Evolutionary conservation across 1,139 yeast species (phyloP).

Genomic region (Oligophagozyma castellii): DNA sequence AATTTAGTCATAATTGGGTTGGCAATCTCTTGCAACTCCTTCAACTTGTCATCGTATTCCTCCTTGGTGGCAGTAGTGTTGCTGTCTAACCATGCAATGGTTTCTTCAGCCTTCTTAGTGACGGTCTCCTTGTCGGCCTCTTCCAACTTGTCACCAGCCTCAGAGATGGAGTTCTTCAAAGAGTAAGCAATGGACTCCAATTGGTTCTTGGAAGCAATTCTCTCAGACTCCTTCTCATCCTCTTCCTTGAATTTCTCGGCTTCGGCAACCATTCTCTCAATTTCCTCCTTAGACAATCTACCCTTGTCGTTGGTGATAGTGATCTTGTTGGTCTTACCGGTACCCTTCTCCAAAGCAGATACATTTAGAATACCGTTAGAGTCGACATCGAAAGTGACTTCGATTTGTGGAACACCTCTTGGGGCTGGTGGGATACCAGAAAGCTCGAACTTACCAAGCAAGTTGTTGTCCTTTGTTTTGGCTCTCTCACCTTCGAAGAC

Average conservation of each 20-base stretch:
- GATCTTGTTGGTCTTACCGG: constrained; percentile 68
- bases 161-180: constrained; percentile 69
- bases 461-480: constrained; percentile 83
- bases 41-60: constrained; percentile 79
- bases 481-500: constrained; percentile 93
- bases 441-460: constrained; percentile 85
- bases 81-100: constrained; percentile 77
- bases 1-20: constrained; percentile 91
- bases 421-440: constrained; percentile 93
- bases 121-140: constrained; percentile 69
- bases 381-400: constrained; percentile 84
- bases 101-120: constrained; percentile 73
- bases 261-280: constrained; percentile 89
- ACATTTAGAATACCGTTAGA: constrained; percentile 91
- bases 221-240: constrained; percentile 70
- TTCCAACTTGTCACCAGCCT: constrained; percentile 71
- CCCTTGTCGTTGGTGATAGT: constrained; percentile 91
- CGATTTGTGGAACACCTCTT: constrained; percentile 92
- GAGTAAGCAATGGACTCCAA: constrained; percentile 88
- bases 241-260: constrained; percentile 77
- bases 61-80: constrained; percentile 81
- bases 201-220: constrained; percentile 76
- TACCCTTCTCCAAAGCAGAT: constrained; percentile 86
- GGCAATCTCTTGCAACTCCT: constrained; percentile 86
- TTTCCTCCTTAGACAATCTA: constrained; percentile 87